Percentiles rank a stretch among this genome's conserved stretches.
Evolutionary conservation across 1,284 basidiomycete genomes (phyloP).

Genomic region (Irpex sp.): DNA sequence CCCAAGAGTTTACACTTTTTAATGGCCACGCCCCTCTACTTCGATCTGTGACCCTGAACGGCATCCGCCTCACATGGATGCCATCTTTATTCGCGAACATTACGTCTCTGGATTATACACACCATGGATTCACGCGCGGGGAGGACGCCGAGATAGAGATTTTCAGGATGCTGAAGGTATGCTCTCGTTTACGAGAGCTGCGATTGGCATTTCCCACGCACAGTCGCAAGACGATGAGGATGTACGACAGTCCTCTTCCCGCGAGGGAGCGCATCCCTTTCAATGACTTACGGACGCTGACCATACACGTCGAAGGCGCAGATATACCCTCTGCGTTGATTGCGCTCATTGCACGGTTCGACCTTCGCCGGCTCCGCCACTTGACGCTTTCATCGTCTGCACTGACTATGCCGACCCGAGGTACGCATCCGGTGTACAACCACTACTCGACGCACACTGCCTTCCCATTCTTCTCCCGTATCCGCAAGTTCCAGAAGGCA

Average conservation of each 20-base stretch:
- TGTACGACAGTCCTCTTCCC: background rate
- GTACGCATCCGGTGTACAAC: background rate
- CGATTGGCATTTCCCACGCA: constrained; percentile 20
- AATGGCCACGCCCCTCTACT: constrained; percentile 54
- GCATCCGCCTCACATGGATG: constrained; percentile 55
- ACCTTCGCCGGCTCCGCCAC: constrained; percentile 19
- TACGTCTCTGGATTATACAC: constrained; percentile 49
- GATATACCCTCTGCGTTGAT: constrained; percentile 25
- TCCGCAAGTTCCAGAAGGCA: constrained; percentile 22
- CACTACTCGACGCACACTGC: background rate
- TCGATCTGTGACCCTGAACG: constrained; percentile 48
- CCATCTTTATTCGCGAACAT: constrained; percentile 56
- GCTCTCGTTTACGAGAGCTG: constrained; percentile 18
- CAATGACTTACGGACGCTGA: constrained; percentile 2
- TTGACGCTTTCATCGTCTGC: constrained; percentile 15
- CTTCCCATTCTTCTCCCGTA: constrained; percentile 15
- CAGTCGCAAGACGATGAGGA: constrained; percentile 3
- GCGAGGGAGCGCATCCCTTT: constrained; percentile 2
- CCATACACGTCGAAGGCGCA: constrained; percentile 17
- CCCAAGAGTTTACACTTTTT: constrained; percentile 59
- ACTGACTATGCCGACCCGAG: constrained; percentile 4
- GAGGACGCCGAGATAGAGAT: constrained; percentile 25
- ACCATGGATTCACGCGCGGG: constrained; percentile 31
- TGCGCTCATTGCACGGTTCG: constrained; percentile 19
- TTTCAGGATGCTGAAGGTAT: constrained; percentile 27